phyloP scores from a whole-genome alignment of 1,284 basidiomycete genomes.

The Cutaneotrichosporon sp. region DNA sequence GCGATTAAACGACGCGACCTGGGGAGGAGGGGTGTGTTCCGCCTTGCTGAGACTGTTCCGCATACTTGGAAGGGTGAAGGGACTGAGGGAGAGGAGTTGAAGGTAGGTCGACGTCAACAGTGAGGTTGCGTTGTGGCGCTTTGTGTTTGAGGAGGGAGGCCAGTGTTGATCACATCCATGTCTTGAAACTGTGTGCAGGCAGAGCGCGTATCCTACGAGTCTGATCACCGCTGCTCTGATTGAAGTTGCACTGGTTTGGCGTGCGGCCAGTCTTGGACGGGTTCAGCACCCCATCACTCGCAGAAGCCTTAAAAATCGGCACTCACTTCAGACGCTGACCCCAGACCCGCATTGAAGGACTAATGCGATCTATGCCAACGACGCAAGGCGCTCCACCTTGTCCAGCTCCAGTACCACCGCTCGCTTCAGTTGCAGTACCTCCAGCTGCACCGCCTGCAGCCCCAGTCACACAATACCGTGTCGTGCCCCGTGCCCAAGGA shows the following conservation, averaged over 20 bases:
- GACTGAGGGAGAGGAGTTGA: slow-evolving; percentile 39
- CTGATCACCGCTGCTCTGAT: no score
- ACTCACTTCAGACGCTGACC: no score
- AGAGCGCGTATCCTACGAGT: no score
- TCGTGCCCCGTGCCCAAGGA: slow-evolving; percentile 29
- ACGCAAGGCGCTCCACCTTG: neutral
- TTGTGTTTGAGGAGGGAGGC: no score
- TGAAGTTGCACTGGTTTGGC: neutral
- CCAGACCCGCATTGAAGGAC: slow-evolving; percentile 17
- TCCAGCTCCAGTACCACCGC: neutral
- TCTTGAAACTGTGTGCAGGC: no score
- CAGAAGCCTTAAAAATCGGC: no score
- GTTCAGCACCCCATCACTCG: neutral
- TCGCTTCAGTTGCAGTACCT: neutral
- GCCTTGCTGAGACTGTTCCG: slow-evolving; percentile 48
- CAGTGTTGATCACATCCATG: no score
- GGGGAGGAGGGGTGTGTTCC: slow-evolving; percentile 40
- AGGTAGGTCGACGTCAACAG: no score
- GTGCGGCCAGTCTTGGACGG: neutral
- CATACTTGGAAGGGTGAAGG: slow-evolving; percentile 45
- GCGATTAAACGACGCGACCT: slow-evolving; percentile 31
- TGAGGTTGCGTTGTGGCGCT: no score
- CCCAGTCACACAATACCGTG: slow-evolving; percentile 29
- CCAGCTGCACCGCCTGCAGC: neutral
- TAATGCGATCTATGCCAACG: slow-evolving; percentile 3